Evolutionary conservation across 768 basidiomycete species (phyloP).

Genomic region (Lyophyllum semitale): DNA sequence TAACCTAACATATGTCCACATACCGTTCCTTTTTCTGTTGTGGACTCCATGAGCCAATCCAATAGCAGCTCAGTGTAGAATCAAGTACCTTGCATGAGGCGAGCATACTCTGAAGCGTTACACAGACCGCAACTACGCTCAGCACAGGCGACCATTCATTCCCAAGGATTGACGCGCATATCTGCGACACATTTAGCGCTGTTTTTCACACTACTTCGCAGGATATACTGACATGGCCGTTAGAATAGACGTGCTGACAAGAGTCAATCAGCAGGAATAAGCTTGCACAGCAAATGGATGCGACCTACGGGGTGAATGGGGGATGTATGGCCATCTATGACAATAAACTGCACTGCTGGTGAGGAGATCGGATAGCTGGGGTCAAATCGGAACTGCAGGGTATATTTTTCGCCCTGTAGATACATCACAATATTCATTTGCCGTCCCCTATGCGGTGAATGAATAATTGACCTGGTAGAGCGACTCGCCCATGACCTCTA

Average conservation of each 20-base stretch:
- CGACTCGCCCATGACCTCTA: conserved; percentile 85
- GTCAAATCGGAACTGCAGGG: conserved; percentile 82
- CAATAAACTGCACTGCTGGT: conserved; percentile 85
- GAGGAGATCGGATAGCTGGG: conserved; percentile 82
- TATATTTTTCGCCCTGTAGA: conserved; percentile 71
- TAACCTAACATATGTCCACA: conserved; percentile 18
- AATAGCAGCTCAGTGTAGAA: background rate
- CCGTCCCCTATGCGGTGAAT: background rate
- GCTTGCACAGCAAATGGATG: conserved; percentile 2
- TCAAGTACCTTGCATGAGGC: conserved; percentile 82
- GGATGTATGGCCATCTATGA: conserved; percentile 61
- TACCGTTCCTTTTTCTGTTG: conserved; percentile 60
- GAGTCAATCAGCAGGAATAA: conserved; percentile 10
- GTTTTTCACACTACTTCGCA: background rate
- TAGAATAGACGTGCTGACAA: conserved; percentile 82
- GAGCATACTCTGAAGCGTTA: conserved; percentile 90
- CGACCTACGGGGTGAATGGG: conserved; percentile 76
- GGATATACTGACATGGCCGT: conserved; percentile 66
- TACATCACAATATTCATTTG: background rate
- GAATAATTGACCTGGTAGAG: conserved; percentile 60
- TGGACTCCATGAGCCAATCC: background rate
- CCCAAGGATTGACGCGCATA: conserved; percentile 88
- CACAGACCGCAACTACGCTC: conserved; percentile 78
- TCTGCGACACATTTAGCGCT: conserved; percentile 43
- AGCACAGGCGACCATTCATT: conserved; percentile 91